A percentile compares a stretch with the other conserved stretches of the same genome.
phyloP scores from a whole-genome alignment of 1,284 basidiomycete genomes.

The Puccinia triticina region DNA sequence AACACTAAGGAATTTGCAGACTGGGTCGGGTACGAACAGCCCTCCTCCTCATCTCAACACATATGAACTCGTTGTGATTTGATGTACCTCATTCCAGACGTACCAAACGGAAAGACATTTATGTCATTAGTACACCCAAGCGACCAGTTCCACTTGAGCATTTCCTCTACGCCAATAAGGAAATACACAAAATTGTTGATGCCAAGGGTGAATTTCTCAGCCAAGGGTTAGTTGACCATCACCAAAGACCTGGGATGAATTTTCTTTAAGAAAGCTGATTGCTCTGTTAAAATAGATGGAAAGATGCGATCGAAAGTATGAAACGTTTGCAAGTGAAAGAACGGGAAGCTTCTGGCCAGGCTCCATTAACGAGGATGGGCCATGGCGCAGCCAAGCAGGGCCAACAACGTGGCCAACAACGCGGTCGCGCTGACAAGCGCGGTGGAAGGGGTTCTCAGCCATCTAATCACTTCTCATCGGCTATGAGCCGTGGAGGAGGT shows the following conservation, averaged over 20 bases:
- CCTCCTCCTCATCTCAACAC: background rate
- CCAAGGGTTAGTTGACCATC: slow-evolving; percentile 66
- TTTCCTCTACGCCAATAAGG: slow-evolving; percentile 89
- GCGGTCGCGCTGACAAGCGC: slow-evolving; percentile 56
- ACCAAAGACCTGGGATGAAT: background rate
- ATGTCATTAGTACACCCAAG: slow-evolving; percentile 95
- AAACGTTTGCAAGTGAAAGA: slow-evolving; percentile 66
- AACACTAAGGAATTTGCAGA: slow-evolving; percentile 98
- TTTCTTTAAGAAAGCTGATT: background rate
- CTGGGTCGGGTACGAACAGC: slow-evolving; percentile 86
- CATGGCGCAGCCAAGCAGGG: slow-evolving; percentile 50
- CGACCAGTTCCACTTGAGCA: slow-evolving; percentile 96
- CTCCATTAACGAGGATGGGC: slow-evolving; percentile 52
- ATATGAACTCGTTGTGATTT: slow-evolving; percentile 21
- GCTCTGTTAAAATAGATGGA: slow-evolving; percentile 67
- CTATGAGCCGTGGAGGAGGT: slow-evolving; percentile 65
- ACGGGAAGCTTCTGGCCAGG: slow-evolving; percentile 57
- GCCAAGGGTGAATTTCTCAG: slow-evolving; percentile 75
- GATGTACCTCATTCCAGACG: slow-evolving; percentile 66
- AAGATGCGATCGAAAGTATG: slow-evolving; percentile 83
- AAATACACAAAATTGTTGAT: slow-evolving; percentile 90
- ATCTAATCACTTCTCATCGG: slow-evolving; percentile 59
- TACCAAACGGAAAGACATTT: slow-evolving; percentile 99
- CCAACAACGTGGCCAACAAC: slow-evolving; percentile 53
- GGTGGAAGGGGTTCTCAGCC: slow-evolving; percentile 52